Percentiles rank a stretch among this genome's conserved stretches.
phyloP scores from a whole-genome alignment of 768 basidiomycete genomes.

The Jaapia argillacea region DNA sequence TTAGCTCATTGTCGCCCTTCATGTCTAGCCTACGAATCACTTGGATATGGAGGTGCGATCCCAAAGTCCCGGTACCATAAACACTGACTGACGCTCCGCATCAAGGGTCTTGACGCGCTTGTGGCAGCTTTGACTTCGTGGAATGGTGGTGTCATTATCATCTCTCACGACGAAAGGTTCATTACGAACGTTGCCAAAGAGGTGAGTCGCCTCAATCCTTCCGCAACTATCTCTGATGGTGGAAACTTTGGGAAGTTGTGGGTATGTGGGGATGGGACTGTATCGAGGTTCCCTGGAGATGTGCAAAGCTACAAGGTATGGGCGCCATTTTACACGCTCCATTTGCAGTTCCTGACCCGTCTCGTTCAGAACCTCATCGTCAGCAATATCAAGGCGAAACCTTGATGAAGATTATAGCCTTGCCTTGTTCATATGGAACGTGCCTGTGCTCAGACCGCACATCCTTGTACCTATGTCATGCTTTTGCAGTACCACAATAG shows the following conservation, averaged over 20 bases:
- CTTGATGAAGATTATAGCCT: constrained; percentile 17
- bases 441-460: too few species aligned
- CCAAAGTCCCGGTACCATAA: neutral
- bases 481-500: too few species aligned
- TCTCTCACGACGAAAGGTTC: constrained; percentile 94
- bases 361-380: constrained; percentile 60
- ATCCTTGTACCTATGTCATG: too few species aligned
- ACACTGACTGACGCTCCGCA: constrained; percentile 1
- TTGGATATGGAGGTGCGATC: constrained; percentile 79
- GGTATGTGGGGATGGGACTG: constrained; percentile 83
- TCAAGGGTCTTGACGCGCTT: constrained; percentile 91
- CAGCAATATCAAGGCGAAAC: constrained; percentile 54
- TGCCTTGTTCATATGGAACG: too few species aligned
- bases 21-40: constrained; percentile 78
- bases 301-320: constrained; percentile 85
- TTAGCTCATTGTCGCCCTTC: constrained; percentile 4
- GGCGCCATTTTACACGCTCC: neutral
- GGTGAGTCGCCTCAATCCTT: constrained; percentile 28
- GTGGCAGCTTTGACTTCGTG: constrained; percentile 73
- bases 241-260: constrained; percentile 55
- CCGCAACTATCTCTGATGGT: neutral
- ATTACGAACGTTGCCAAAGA: constrained; percentile 85
- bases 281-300: constrained; percentile 79
- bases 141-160: constrained; percentile 90
- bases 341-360: constrained; percentile 6